Evolutionary conservation across 805 yeast genomes (phyloP), one percentile per base, ranked within the genome.

Genomic region (Candida chilensis): DNA sequence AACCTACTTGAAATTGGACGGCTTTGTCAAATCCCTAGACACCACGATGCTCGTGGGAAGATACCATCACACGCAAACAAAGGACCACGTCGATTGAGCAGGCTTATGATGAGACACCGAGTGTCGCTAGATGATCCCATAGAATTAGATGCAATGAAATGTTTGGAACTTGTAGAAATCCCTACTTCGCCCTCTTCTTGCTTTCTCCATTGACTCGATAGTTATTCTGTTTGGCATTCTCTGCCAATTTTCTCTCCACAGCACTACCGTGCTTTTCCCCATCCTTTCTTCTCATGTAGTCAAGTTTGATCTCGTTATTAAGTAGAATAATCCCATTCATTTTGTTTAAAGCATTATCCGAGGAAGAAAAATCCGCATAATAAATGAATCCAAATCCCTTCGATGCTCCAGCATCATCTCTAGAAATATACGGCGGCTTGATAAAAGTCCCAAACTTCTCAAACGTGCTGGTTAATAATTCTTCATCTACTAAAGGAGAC

Each of bases 221-320:
- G 22, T 56, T 54, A 40, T 70, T 59, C 40, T 55, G 56, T 42
- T 64, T 61, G 3, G 86, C 87, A 41, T 71, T 75, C 21, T 58
- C 61, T 8, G 90, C 88, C 32, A 87, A 61, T 31, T 68, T 38
- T 41, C 96, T 63, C 48, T 88, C 96, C 0, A 75, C 73, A 22
- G 65, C 67, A 41, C 80, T 88, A n/a, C 96, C 96, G 42, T 84
- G 94, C 28, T 69, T 64, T 13, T 73, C 73, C 35, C 68, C 47
- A 31, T 61, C 72, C 33, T 71, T 74, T 51, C 83, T 85, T 44
- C 64, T 74, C 0, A 95, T 92, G 47, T 86, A 87, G 19, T 71
- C 70, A 2, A 88, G 60, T 2, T 54, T 50, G 5, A 85, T 60
- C 17, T 69, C 70, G 36, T 63, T 63, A 48, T 84, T 86, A 74